Base-by-base conservation (phyloP, 2,329 filamentous ascomycete genomes). In the Xylaria sp. region DNA sequence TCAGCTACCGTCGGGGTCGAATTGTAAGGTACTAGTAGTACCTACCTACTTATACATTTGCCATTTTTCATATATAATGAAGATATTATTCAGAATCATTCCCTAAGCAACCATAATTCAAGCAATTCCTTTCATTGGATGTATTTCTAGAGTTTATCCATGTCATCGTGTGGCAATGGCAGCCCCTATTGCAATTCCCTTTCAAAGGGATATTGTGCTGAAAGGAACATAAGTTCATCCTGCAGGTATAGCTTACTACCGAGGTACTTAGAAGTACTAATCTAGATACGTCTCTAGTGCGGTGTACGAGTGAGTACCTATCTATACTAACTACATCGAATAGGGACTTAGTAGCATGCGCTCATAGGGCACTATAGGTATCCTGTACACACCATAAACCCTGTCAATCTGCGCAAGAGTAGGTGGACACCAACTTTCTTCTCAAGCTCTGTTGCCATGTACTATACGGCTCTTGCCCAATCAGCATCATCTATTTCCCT, bases 361-460 rank as follows among this genome's bases (percentile, higher is more conserved):
- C 13, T 1, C 18, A 44, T 44, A 44, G 5, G 18, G 40, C 16
- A 3, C 40, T 44, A 8, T 57, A 51, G 35, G 35, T 44, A 47
- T 35, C 37, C 42, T 55, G 13, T 37, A 27, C 29, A 57, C 27
- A n/a, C 44, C 47, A 44, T 44, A 35, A 60, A 53, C 63, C 63
- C 62, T 61, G 66, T 59, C 58, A 42, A 44, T 48, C 61, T 68
- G 66, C 61, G 35, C 8, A 50, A 44, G 57, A 47, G 60, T 64
- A 57, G 66, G 60, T 64, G 62, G 66, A 55, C 40, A 64, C 65
- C 48, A 23, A 13, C 53, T 23, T 51, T 62, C 60, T 64, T 35
- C 55, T 60, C 25, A 12, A 37, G 37, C 47, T 48, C 57, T 60
- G 51, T 32, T 50, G 51, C 48, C 47, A 23, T 63, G 54, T 29